Percentiles rank a stretch among this genome's conserved stretches.
These are phyloP conservation scores for Oxytropis ochrocephala DNA, from an alignment of 306 rosid species.

Conservation along the genomic window DNA sequence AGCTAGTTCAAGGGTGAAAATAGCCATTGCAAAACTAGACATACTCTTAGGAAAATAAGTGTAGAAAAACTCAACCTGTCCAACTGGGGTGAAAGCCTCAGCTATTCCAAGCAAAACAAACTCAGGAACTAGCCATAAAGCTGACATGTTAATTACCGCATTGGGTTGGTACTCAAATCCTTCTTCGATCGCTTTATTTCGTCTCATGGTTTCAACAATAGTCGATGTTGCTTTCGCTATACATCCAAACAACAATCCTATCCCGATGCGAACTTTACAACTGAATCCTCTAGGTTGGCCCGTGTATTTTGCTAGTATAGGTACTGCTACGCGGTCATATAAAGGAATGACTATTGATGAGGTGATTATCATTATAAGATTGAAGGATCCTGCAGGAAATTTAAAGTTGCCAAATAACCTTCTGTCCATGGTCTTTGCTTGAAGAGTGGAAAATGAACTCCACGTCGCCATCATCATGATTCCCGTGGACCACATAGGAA, in stretches of 20 bases:
- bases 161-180: constrained; percentile 27
- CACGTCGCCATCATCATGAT: constrained; percentile 22
- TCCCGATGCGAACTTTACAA: constrained; percentile 28
- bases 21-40: constrained; percentile 44
- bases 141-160: constrained; percentile 33
- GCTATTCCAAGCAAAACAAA: constrained; percentile 24
- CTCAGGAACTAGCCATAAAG: constrained; percentile 34
- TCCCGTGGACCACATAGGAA: constrained; percentile 50
- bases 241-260: constrained; percentile 14
- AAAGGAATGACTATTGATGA: constrained; percentile 18
- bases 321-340: constrained; percentile 26
- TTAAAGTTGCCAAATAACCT: constrained; percentile 22
- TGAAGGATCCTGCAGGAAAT: constrained; percentile 45
- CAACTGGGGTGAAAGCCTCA: constrained; percentile 34
- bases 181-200: constrained; percentile 17
- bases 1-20: constrained; percentile 30
- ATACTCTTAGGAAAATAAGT: constrained; percentile 30
- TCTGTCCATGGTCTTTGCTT: constrained; percentile 33
- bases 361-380: constrained; percentile 21
- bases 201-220: constrained; percentile 26
- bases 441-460: constrained; percentile 24
- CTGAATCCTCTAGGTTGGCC: constrained; percentile 28
- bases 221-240: constrained; percentile 15
- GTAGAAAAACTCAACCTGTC: constrained; percentile 40
- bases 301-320: constrained; percentile 24